These are phyloP conservation scores for Dipsacomyces acuminosporus DNA, from an alignment of 371 early-diverging fungal genomes.

Conservation along the genomic window DNA sequence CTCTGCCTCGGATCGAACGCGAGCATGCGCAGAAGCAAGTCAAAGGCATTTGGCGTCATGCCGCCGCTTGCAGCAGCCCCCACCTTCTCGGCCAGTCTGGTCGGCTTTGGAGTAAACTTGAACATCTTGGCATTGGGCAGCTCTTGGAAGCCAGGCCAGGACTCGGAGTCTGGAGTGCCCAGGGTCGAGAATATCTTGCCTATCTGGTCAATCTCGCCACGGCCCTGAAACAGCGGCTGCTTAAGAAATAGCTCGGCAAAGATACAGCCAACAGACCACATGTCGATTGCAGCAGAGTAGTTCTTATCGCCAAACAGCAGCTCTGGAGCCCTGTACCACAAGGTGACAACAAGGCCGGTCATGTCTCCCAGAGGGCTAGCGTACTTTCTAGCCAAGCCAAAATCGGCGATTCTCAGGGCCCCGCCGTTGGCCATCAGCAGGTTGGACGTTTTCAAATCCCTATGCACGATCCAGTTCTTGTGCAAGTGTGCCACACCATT, in stretches of 20 bases:
- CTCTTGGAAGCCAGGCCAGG: slow-evolving; percentile 69
- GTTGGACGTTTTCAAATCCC: slow-evolving; percentile 98
- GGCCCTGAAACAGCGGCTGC: slow-evolving; percentile 68
- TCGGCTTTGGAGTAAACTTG: slow-evolving; percentile 53
- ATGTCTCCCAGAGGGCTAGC: slow-evolving; percentile 68
- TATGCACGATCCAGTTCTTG: slow-evolving; percentile 91
- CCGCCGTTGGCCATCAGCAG: slow-evolving; percentile 83
- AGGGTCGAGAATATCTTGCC: slow-evolving; percentile 70
- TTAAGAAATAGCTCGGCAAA: slow-evolving; percentile 82
- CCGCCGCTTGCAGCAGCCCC: slow-evolving; percentile 63
- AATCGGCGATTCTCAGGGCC: slow-evolving; percentile 80
- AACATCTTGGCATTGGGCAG: slow-evolving; percentile 70
- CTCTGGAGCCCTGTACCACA: slow-evolving; percentile 97
- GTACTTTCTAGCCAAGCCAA: slow-evolving; percentile 75
- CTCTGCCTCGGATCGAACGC: slow-evolving; percentile 84
- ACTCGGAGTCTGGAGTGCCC: slow-evolving; percentile 63
- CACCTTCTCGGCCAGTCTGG: slow-evolving; percentile 8
- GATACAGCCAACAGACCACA: slow-evolving; percentile 97
- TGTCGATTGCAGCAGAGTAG: slow-evolving; percentile 94
- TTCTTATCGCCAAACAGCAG: slow-evolving; percentile 87
- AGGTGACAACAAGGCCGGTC: slow-evolving; percentile 86
- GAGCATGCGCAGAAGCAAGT: slow-evolving; percentile 74
- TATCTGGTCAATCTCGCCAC: slow-evolving; percentile 77
- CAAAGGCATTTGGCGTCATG: slow-evolving; percentile 72
- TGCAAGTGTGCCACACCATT: slow-evolving; percentile 87